Conservation (phyloP, 2,329 filamentous ascomycete genomes). For the Colletotrichum sp. region DNA sequence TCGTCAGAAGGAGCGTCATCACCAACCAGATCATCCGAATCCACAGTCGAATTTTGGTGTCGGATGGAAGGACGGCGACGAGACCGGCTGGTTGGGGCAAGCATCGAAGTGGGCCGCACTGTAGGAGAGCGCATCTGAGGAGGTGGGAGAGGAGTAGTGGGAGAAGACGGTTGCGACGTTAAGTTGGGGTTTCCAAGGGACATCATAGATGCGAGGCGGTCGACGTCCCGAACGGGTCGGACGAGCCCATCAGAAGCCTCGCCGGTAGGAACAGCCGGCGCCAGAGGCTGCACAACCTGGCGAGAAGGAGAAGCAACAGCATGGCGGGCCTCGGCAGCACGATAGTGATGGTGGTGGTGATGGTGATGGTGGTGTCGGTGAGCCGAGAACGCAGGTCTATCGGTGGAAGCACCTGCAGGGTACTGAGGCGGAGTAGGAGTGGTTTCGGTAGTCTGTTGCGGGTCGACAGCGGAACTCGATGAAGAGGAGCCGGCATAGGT, state of each 20-base stretch:
- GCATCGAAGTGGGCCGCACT: conserved; percentile 56
- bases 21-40: conserved; percentile 83
- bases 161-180: conserved; percentile 89
- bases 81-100: conserved; percentile 58
- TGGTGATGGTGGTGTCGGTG: conserved; percentile 51
- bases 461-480: conserved; percentile 37
- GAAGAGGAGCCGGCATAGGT: conserved; percentile 47
- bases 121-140: conserved; percentile 64
- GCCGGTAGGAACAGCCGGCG: conserved; percentile 69
- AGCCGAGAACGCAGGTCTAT: conserved; percentile 67
- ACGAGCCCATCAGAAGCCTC: conserved; percentile 75
- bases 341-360: conserved; percentile 57
- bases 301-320: conserved; percentile 54
- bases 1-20: conserved; percentile 85
- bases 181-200: conserved; percentile 71
- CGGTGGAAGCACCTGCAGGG: conserved; percentile 73
- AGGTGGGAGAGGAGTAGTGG: conserved; percentile 80
- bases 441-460: conserved; percentile 52
- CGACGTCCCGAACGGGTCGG: conserved; percentile 79
- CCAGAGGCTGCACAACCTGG: conserved; percentile 68
- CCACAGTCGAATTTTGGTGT: conserved; percentile 89
- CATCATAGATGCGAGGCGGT: conserved; percentile 84
- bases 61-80: conserved; percentile 83
- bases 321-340: conserved; percentile 55
- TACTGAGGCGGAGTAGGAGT: conserved; percentile 64